Conservation (phyloP, 306 rosid genomes). For the Argentina anserina region DNA sequence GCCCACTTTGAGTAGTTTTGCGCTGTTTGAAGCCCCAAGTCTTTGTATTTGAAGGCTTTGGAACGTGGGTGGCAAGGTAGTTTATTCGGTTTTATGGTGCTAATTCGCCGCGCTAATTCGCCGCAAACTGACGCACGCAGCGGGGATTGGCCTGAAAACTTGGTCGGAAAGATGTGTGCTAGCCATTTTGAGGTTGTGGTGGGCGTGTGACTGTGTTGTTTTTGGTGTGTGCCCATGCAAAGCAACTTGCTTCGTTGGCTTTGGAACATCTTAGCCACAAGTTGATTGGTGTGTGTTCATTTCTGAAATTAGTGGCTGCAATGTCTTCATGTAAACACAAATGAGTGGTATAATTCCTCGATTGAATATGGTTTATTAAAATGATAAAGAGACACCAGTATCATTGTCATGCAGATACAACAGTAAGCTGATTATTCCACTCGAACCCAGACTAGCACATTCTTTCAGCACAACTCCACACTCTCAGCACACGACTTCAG, state of each 20-base stretch:
- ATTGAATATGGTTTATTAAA: background rate
- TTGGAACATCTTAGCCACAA: slow-evolving; percentile 25
- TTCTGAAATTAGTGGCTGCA: background rate
- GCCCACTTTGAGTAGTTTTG: slow-evolving; percentile 41
- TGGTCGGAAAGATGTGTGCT: slow-evolving; percentile 38
- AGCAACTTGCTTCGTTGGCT: background rate
- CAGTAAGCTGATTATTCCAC: too few species aligned
- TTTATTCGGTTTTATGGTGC: slow-evolving; percentile 15
- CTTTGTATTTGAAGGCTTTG: slow-evolving; percentile 11
- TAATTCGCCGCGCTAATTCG: slow-evolving; percentile 30
- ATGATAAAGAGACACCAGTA: background rate
- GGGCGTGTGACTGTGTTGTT: background rate
- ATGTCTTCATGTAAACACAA: background rate
- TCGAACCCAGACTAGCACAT: too few species aligned
- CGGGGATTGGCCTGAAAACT: slow-evolving; percentile 34
- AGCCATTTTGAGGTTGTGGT: slow-evolving; percentile 36
- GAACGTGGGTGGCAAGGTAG: slow-evolving; percentile 14
- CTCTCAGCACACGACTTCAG: too few species aligned
- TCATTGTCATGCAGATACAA: background rate
- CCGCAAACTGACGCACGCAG: slow-evolving; percentile 29
- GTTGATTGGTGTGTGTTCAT: slow-evolving; percentile 15
- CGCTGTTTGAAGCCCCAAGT: slow-evolving; percentile 12
- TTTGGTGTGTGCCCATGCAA: background rate
- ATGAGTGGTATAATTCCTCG: background rate
- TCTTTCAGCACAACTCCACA: too few species aligned